Evolutionary conservation across 805 yeast genomes (phyloP), one percentile per base, ranked within the genome.

Genomic region (Saccharomycopsis fermentans): DNA sequence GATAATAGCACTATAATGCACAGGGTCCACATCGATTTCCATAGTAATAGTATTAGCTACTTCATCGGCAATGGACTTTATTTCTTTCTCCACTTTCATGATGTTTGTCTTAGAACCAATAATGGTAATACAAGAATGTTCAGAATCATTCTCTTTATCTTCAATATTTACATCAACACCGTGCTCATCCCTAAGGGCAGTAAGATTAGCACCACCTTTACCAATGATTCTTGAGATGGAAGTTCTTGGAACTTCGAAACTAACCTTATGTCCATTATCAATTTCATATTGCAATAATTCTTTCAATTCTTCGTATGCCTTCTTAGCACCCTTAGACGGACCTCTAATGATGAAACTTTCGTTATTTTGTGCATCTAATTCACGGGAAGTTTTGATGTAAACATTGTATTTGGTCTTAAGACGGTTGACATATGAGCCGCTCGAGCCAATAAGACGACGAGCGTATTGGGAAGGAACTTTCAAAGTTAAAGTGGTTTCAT

Each of bases 151-250:
- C 55, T 74, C 76, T 26, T 74, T 77, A 36, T 69, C 69, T 59
- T 68, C 71, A 59, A 76, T 73, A 54, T 74, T 74, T 69, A 81
- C 76, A 63, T 83, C 84, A 55, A 83, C 81, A 55, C 76, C 77
- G 55, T 71, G 70, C 56, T 73, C 77, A 59, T 85, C 90, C 62
- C 88, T 81, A 59, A 95, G 84, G 67, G 86, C 88, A 62, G 84
- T 87, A 67, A 94, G 86, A 55, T 79, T 80, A 62, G 88, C 92
- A 69, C 98, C 97, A 61, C 78, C 77, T 67, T 87, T 90, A 66
- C 99, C 99, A 69, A 94, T 90, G 59, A 94, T 83, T 68, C 90
- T 79, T 21, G 97, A 79, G 60, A 92, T 79, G n/a, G 90, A 84
- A 61, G 78, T 81, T 50, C 77, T 69, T 40, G 97, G 95, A 55